Evolutionary conservation across 164 flowering plant genomes (phyloP).

Genomic region (Euptelea pleiosperma): DNA sequence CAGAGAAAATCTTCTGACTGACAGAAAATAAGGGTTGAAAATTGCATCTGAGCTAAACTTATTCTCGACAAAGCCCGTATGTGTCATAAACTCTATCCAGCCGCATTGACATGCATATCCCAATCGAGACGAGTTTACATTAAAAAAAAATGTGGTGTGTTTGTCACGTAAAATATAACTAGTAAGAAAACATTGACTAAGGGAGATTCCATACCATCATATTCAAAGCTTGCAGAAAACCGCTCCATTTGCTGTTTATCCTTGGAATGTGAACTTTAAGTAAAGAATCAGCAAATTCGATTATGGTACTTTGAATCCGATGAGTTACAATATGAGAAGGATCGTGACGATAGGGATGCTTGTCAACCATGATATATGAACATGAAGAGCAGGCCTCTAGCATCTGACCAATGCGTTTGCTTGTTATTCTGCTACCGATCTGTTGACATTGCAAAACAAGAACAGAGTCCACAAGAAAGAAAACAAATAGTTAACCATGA

Average conservation of each 20-base stretch:
- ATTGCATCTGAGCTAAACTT: too few species aligned
- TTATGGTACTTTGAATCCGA: conserved; percentile 63
- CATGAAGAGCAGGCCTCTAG: conserved; percentile 57
- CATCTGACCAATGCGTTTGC: conserved; percentile 77
- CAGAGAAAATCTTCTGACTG: too few species aligned
- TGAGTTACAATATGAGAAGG: conserved; percentile 86
- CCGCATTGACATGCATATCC: too few species aligned
- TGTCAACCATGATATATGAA: conserved; percentile 78
- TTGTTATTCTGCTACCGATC: conserved; percentile 91
- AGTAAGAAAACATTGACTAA: neutral
- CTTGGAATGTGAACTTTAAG: conserved; percentile 37
- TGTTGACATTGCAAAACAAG: conserved; percentile 31
- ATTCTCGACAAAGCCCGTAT: too few species aligned
- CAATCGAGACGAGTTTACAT: too few species aligned
- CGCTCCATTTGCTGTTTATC: conserved; percentile 45
- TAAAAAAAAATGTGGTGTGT: too few species aligned
- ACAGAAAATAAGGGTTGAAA: too few species aligned
- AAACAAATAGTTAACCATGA: neutral
- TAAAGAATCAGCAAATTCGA: conserved; percentile 49
- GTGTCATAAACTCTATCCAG: too few species aligned
- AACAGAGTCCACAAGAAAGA: neutral
- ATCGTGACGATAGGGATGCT: conserved; percentile 88
- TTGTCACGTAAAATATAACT: neutral
- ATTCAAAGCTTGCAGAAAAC: conserved; percentile 41
- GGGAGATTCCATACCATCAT: conserved; percentile 44